Evolutionary conservation across 148 eudicot genomes (phyloP).

Genomic region (Fagopyrum tataricum): DNA sequence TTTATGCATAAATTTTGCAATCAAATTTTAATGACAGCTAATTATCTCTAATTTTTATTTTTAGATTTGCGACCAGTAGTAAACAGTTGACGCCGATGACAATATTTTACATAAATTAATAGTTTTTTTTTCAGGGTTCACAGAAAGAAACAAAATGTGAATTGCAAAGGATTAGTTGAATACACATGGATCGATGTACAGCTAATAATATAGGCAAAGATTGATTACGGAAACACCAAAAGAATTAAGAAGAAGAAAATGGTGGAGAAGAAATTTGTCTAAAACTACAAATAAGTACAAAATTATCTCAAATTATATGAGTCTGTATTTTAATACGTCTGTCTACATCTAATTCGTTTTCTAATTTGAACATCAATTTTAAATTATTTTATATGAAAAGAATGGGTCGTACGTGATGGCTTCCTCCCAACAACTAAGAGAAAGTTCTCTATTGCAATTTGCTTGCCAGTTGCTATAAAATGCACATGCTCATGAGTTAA

Average conservation of each 20-base stretch:
- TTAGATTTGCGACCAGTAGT: neutral
- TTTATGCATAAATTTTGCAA: neutral
- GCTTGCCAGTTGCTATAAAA: too few relatives aligned
- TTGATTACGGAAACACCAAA: neutral
- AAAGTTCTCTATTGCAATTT: too few relatives aligned
- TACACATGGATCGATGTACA: neutral
- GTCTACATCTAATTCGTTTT: too few relatives aligned
- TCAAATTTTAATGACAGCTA: neutral
- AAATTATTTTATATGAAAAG: too few relatives aligned
- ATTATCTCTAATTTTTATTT: neutral
- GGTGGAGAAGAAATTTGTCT: neutral
- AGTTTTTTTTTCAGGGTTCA: too few relatives aligned
- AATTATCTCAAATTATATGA: too few relatives aligned
- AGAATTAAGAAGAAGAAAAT: neutral
- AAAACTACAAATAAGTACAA: neutral
- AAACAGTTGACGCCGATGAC: neutral
- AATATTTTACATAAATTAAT: neutral
- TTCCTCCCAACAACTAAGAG: neutral
- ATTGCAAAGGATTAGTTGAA: too few relatives aligned
- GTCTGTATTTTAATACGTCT: too few relatives aligned
- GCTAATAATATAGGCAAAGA: too few relatives aligned
- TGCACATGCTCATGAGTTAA: neutral
- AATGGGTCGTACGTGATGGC: slow-evolving; percentile 2
- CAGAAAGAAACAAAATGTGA: too few relatives aligned
- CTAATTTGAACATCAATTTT: too few relatives aligned